Evolutionary conservation across 2,329 filamentous ascomycete genomes (phyloP).

Genomic region (Emydomyces testavorans): DNA sequence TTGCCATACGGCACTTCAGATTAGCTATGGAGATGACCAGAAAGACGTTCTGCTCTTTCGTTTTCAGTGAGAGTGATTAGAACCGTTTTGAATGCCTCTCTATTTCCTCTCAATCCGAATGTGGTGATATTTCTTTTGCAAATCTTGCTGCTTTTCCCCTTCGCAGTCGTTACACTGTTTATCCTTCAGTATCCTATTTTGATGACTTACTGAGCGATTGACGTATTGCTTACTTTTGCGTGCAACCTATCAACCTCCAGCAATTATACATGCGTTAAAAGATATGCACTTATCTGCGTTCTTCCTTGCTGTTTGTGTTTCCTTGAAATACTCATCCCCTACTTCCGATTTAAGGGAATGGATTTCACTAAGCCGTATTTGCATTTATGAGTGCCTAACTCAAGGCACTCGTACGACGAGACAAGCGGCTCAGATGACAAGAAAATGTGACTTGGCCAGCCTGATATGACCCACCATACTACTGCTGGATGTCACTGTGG

Average conservation of each 20-base stretch:
- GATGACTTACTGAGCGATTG: conserved; percentile 3
- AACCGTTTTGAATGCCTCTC: background rate
- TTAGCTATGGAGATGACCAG: background rate
- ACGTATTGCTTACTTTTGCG: background rate
- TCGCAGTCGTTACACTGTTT: conserved; percentile 7
- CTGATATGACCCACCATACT: conserved; percentile 6
- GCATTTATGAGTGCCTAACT: conserved; percentile 7
- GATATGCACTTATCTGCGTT: conserved; percentile 3
- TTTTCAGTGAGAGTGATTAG: background rate
- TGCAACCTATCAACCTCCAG: background rate
- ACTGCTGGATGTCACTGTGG: conserved; percentile 9
- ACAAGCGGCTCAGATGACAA: conserved; percentile 10
- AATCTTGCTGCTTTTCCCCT: background rate
- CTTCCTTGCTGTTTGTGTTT: background rate
- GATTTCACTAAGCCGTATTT: background rate
- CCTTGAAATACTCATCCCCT: conserved; percentile 2
- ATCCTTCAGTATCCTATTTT: background rate
- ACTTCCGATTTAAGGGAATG: background rate
- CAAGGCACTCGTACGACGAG: conserved; percentile 4
- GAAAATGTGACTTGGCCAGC: conserved; percentile 4
- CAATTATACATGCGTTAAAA: background rate
- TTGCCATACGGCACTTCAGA: background rate
- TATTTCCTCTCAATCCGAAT: background rate
- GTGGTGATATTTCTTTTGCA: background rate
- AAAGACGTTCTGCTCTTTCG: background rate